Conservation (phyloP, 257 asterid genomes). For the Thymus quinquecostatus region DNA sequence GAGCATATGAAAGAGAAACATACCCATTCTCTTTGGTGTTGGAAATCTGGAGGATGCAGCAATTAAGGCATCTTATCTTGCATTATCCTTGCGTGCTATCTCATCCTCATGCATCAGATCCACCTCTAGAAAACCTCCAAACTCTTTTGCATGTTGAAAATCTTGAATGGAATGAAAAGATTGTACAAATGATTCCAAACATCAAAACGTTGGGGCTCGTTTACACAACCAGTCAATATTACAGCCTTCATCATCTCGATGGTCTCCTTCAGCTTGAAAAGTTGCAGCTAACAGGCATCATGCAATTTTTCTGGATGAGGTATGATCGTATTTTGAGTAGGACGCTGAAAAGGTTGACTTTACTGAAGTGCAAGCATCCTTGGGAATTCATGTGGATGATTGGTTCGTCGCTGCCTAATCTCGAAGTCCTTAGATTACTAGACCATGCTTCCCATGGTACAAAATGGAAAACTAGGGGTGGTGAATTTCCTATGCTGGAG, state of each 20-base stretch:
- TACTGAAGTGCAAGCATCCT: too few species aligned
- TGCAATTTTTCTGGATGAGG: background rate
- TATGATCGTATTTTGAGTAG: background rate
- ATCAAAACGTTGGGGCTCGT: background rate
- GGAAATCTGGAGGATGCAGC: slow-evolving; percentile 22
- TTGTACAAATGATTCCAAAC: slow-evolving; percentile 18
- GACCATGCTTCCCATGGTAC: too few species aligned
- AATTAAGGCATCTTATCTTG: slow-evolving; percentile 20
- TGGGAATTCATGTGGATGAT: too few species aligned
- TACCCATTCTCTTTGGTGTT: background rate
- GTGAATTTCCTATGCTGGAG: background rate
- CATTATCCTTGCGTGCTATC: background rate
- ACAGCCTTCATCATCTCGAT: slow-evolving; percentile 5
- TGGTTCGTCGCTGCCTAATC: too few species aligned
- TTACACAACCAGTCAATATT: background rate
- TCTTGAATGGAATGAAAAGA: background rate
- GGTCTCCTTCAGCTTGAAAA: slow-evolving; percentile 11
- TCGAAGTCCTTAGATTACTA: too few species aligned
- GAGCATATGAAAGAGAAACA: background rate
- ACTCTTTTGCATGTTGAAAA: background rate
- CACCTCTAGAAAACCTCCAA: slow-evolving; percentile 9
- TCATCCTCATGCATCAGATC: background rate
- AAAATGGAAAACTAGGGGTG: too few species aligned
- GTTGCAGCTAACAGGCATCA: background rate
- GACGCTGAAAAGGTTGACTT: background rate